Evolutionary conservation across 495 filamentous ascomycete genomes (phyloP), one percentile per base, ranked within the genome.

Genomic region (Chaetomium tenue): DNA sequence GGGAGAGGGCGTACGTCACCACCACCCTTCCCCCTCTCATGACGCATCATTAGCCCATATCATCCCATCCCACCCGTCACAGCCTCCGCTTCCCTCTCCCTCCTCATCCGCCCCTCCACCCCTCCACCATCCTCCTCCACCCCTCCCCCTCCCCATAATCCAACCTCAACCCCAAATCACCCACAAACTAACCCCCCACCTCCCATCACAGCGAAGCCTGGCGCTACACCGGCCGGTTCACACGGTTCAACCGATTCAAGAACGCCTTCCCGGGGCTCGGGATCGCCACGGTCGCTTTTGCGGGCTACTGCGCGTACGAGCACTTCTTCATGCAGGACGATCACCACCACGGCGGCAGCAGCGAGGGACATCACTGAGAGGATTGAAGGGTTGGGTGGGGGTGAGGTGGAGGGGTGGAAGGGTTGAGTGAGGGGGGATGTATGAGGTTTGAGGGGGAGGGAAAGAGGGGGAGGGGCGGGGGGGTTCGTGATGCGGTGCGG

Each of bases 161-260:
- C 16, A 3, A 22, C 18, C 48, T 23, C 9, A 22, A 25, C 22
- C 2, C 2, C 25, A 5, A 16, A 15, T 11, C 33, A 25, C 15
- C 22, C 33, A 25, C 15, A 3, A 42, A 15, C 56, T 42, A 44
- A 58, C 40, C 47, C 56, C 44, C 11, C 3, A 4, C 9, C 8
- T 15, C 18, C 3, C 30, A 44, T 33, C 8, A 66, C 75, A 98
- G 94, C 66, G 94, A 98, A 78, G 81, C 89, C 74, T 98, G 94
- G 94, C 87, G 94, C 70, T 97, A 95, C 81, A 86, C 54, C 53
- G 95, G 93, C 68, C 88, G 86, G 48, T 98, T 97, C 83, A 87
- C 87, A 62, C 85, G 93, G 59, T 89, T 78, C 76, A 93, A 95
- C 80, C 90, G 94, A 25, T 96, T 97, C 82, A 90, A 85, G 77